Base-by-base conservation (phyloP, 305 asterid genomes). In the Euphrasia arctica region DNA sequence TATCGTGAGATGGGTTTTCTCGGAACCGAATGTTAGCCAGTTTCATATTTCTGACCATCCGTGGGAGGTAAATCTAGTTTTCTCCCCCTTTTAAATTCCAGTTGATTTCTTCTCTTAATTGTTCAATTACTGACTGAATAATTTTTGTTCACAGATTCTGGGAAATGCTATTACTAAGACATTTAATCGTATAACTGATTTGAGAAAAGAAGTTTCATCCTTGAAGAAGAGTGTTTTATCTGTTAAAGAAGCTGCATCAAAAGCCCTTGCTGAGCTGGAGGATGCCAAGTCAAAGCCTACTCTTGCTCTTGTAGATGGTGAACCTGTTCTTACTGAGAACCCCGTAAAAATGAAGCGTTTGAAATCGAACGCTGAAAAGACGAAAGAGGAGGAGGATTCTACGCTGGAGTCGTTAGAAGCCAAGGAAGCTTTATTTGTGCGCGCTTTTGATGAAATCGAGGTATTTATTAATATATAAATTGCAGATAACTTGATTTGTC, bases 1-100 rank as follows among this genome's bases (percentile, higher is more conserved):
- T 47, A 86, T 93, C 65, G 92, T 93, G 74, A 86, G 80, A 88
- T 93, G 99, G 99, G 95, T 93, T 76, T 93, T 93, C 81, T 84
- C 85, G 45, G 41, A 88, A 50, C 54, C 77, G 65, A 90, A 88
- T 73, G 80, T 78, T 49, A 73, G 76, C 42, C 95, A 76, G 45
- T 90, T 93, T 90, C 99, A 93, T 67, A 62, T 76, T 66, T 88
- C 95, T 63, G 97, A 93, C 78, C 91, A 87, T 62, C 89, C 92
- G 58, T 93, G 99, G 99, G 99, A 93, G 98, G 98, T 90, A 84
- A 32, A 45, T 42, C 42, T 47, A 32, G 4, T 52, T 15, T 14
- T 14, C 9, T 18, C 29, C 9, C 29, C 57, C 1, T 39, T 39
- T 39, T 36, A 1, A 5, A 31, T 54, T 43, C 54, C 14, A 13